These are phyloP conservation scores for Heterobasidion annosum DNA, from an alignment of 1,284 basidiomycete genomes.

Conservation along the genomic window DNA sequence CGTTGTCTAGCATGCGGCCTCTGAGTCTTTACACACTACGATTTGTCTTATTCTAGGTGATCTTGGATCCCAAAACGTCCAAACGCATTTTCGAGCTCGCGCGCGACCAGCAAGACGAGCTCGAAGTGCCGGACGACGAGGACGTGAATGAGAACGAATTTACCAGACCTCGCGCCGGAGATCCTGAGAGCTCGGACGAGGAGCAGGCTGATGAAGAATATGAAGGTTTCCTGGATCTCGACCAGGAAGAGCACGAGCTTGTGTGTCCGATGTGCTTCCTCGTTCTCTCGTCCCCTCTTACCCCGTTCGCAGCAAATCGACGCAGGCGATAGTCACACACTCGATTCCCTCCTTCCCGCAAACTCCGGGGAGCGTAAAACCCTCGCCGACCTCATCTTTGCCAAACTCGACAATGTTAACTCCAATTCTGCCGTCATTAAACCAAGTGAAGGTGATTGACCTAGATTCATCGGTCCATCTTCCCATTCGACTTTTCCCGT, in stretches of 20 bases:
- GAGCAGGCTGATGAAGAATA: conserved; percentile 34
- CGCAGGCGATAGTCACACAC: conserved; percentile 74
- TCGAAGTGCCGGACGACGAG: conserved; percentile 49
- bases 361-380: conserved; percentile 73
- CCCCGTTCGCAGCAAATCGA: conserved; percentile 68
- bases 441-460: conserved; percentile 43
- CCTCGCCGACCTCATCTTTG: conserved; percentile 92
- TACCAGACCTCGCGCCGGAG: conserved; percentile 14
- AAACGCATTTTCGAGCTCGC: conserved; percentile 90
- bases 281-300: conserved; percentile 1
- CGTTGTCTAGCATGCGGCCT: conserved; percentile 3
- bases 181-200: conserved; percentile 32
- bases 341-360: conserved; percentile 73
- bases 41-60: conserved; percentile 35
- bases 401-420: conserved; percentile 67
- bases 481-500: not conserved
- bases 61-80: conserved; percentile 82
- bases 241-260: conserved; percentile 31
- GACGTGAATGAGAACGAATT: conserved; percentile 16
- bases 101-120: conserved; percentile 88
- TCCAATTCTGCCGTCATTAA: conserved; percentile 41
- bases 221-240: conserved; percentile 42
- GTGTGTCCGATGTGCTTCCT: conserved; percentile 2
- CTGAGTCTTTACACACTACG: not conserved
- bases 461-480: not conserved